Base-by-base conservation (phyloP, 352 stramenopile species). In the Pythium aristosporum region DNA sequence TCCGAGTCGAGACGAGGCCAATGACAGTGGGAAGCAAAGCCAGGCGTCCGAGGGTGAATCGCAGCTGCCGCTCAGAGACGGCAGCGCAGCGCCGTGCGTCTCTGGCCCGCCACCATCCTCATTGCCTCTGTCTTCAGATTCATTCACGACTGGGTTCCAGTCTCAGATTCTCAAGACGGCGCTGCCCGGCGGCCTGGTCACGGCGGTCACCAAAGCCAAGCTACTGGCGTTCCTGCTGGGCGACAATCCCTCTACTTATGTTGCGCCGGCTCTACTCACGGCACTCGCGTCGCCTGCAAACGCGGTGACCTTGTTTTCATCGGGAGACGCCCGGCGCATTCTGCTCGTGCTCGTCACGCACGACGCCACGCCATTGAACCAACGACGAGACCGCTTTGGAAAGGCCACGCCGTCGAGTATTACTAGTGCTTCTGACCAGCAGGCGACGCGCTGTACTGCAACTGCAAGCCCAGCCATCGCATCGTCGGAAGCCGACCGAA, bases 141-240 rank as follows among this genome's bases (percentile, higher is more conserved):
- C 25, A 16, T 3, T 16, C 2, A 54, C 61, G 41, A 23, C 25
- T 30, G 32, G 25, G 20, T 32, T 25, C 9, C 58, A 25, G 43
- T 16, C 10, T 18, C 41, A 32, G 32, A 18, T n/a, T 68, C 51
- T 25, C 41, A 55, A 57, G 39, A 69, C 63, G 21, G 30, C 56
- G 48, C 23, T 69, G 37, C 48, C 39, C 1, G 5, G 10, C 15
- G 23, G 34, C 25, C 18, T 10, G 5, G 13, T 67, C 0, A 44
- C 52, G 11, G 43, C 39, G 12, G 10, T 23, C 13, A 71, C 65
- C 15, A 47, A 16, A 30, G n/a, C 18, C 13, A 56, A 62, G 21
- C 53, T 71, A 10, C 42, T 67, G 43, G 10, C 28, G 30, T 71
- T 67, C 48, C 39, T 71, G 16, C n/a, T 71, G 13, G 65, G 65